These are phyloP conservation scores for Boletus patriciae DNA, from an alignment of 768 basidiomycete species.

Conservation along the genomic window DNA sequence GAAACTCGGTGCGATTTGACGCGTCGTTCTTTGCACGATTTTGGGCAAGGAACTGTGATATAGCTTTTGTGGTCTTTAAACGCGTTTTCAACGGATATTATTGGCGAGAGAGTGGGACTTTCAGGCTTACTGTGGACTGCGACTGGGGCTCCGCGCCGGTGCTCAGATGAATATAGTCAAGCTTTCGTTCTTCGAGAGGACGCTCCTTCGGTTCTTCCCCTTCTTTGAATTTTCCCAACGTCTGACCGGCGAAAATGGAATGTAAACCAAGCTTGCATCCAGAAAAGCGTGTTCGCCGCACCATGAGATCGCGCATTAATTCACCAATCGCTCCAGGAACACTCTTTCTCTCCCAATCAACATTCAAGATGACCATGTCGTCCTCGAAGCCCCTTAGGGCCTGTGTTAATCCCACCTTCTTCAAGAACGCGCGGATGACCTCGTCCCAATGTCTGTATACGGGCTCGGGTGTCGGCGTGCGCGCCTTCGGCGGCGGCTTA, in stretches of 20 bases:
- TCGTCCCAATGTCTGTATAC: conserved; percentile 62
- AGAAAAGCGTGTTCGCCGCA: conserved; percentile 30
- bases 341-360: conserved; percentile 59
- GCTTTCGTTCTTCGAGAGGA: conserved; percentile 65
- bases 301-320: conserved; percentile 51
- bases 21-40: conserved; percentile 72
- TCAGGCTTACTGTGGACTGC: conserved; percentile 55
- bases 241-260: conserved; percentile 17
- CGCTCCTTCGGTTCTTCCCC: conserved; percentile 29
- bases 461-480: conserved; percentile 41
- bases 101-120: neutral
- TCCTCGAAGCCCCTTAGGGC: conserved; percentile 61
- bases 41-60: conserved; percentile 68
- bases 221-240: conserved; percentile 32
- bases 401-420: conserved; percentile 55
- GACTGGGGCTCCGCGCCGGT: conserved; percentile 48
- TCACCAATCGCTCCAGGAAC: conserved; percentile 56
- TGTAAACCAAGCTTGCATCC: neutral
- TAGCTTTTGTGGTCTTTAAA: conserved; percentile 62
- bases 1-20: conserved; percentile 77
- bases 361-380: conserved; percentile 72
- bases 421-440: conserved; percentile 53
- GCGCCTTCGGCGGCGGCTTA: conserved; percentile 28
- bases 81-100: conserved; percentile 8
- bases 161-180: conserved; percentile 57